A percentile compares a stretch with the other conserved stretches of the same genome.
phyloP scores from a whole-genome alignment of 305 asterid genomes.

The Solanum hybrid region DNA sequence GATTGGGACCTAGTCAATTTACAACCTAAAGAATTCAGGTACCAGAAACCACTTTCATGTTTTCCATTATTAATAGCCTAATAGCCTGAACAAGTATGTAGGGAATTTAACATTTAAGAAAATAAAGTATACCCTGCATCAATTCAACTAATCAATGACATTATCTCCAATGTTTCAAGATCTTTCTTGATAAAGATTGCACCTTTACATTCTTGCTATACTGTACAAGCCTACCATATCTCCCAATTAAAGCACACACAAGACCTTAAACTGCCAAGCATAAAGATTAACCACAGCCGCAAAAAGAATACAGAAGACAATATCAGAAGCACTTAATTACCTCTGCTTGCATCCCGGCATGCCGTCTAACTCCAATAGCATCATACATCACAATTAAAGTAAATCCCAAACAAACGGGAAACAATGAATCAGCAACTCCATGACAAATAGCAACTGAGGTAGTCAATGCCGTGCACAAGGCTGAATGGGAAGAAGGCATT shows the following conservation, averaged over 20 bases:
- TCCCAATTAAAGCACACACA: not conserved
- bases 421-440: conserved; percentile 86
- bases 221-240: not conserved
- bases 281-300: not conserved
- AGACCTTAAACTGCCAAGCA: not conserved
- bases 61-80: not conserved
- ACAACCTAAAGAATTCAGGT: not conserved
- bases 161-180: not conserved
- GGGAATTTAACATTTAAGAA: not conserved
- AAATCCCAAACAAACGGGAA: conserved; percentile 83
- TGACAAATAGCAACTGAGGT: conserved; percentile 81
- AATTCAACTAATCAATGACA: not conserved
- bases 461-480: conserved; percentile 79
- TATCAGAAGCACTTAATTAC: conserved; percentile 10
- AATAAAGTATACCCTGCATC: not conserved
- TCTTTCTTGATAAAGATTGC: not conserved
- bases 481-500: conserved; percentile 83
- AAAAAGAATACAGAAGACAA: not conserved
- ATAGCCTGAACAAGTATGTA: not conserved
- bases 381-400: conserved; percentile 85
- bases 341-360: conserved; percentile 94
- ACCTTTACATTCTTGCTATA: not conserved
- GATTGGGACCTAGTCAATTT: not conserved
- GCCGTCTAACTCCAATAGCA: conserved; percentile 82
- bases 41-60: not conserved